Evolutionary conservation across 805 yeast genomes (phyloP).

Genomic region (Tetrapisispora namnaoensis): DNA sequence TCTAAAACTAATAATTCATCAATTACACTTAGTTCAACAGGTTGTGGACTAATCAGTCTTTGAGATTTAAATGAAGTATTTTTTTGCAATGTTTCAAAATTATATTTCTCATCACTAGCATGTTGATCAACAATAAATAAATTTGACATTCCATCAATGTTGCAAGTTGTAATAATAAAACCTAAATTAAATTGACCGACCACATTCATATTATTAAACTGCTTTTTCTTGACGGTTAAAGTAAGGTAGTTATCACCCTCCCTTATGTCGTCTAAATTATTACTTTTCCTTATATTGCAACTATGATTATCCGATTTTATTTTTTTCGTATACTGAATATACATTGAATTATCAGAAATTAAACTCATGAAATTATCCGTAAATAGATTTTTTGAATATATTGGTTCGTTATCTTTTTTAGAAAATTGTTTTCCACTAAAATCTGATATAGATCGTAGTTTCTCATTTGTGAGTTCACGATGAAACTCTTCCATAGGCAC

Average conservation of each 20-base stretch:
- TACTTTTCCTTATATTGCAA: constrained; percentile 1
- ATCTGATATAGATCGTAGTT: neutral
- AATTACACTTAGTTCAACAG: constrained; percentile 56
- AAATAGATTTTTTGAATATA: neutral
- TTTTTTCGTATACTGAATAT: neutral
- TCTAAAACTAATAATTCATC: constrained; percentile 71
- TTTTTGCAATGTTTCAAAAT: constrained; percentile 63
- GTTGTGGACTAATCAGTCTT: constrained; percentile 50
- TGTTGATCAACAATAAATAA: constrained; percentile 91
- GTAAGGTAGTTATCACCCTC: constrained; percentile 52
- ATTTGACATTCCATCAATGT: constrained; percentile 36
- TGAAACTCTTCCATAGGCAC: constrained; percentile 3
- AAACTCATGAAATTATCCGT: neutral
- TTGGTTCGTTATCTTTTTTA: neutral
- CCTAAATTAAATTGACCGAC: constrained; percentile 96
- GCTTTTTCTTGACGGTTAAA: constrained; percentile 55
- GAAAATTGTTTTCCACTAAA: neutral
- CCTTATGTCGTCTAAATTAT: constrained; percentile 36
- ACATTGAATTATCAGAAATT: no score
- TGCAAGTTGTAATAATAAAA: constrained; percentile 65
- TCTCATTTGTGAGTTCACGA: neutral
- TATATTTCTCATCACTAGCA: constrained; percentile 92
- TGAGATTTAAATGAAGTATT: constrained; percentile 56
- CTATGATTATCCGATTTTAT: neutral
- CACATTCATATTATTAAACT: constrained; percentile 64